Evolutionary conservation across 2,329 filamentous ascomycete species (phyloP), one percentile per base, ranked within the genome.

Genomic region (Cyphellophora europaea): DNA sequence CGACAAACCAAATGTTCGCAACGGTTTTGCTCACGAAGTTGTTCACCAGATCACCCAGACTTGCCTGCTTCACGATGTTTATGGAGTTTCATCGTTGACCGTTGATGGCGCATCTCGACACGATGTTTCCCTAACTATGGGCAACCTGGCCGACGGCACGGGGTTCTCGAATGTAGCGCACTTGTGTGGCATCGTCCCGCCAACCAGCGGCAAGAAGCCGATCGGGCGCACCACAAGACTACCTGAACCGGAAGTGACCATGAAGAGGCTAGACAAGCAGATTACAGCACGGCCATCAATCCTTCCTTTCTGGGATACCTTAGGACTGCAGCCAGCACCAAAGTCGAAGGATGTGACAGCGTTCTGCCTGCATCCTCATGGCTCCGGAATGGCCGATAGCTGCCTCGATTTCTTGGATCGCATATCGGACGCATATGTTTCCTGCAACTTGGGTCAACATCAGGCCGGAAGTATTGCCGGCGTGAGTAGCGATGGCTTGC

Each of bases 301-400:
- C 4, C 50, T 77, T 32, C 56, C 62, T 2, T 79, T 78, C 45
- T 79, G 75, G 75, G 73, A 78, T 43, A 64, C 70, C 2, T 65
- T 79, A 27, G 71, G 70, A 12, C 56, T 79, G 6, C 66, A 68
- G 27, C 75, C 75, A 19, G 62, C 64, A 25, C 66, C 63, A 48
- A 68, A 71, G 2, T 40, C 62, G 1, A 79, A 79, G 49, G 63
- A 77, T 47, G 54, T 78, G n/a, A 63, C 66, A 14, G 61, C 67
- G 1, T 74, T 73, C 48, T 73, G 71, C 44, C 57, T 79, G 6
- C 68, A 70, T 44, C 73, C 74, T 2, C 45, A 53, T 35, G 63
- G 59, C 35, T 58, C 62, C 17, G 56, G 62, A 19, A 48, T 72
- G 10, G 50, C 54, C 36, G 59, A 65, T 12, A 61, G 64, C 19